These are phyloP conservation scores for Didymella sp. DNA, from an alignment of 2,329 filamentous ascomycete species.

Conservation along the genomic window DNA sequence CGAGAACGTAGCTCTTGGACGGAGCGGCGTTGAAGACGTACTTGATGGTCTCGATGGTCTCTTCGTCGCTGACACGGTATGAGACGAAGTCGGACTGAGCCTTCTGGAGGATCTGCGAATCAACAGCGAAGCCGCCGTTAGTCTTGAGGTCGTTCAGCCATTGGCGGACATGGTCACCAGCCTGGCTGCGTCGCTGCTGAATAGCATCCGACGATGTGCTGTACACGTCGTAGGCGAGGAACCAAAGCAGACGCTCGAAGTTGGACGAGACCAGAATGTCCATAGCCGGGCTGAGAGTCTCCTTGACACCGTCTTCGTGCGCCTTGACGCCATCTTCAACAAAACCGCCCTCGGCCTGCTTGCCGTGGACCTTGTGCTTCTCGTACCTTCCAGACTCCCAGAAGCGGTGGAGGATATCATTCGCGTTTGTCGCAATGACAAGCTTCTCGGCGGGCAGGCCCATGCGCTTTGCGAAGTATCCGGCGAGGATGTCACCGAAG, in stretches of 20 bases:
- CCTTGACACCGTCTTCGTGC: constrained; percentile 77
- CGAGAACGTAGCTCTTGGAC: constrained; percentile 73
- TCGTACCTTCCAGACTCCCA: constrained; percentile 90
- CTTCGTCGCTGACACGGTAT: constrained; percentile 68
- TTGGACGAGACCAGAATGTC: constrained; percentile 96
- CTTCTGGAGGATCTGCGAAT: constrained; percentile 71
- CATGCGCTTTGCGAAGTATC: constrained; percentile 92
- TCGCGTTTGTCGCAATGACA: constrained; percentile 93
- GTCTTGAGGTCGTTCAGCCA: constrained; percentile 85
- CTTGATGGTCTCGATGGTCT: constrained; percentile 58
- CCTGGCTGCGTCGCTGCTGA: constrained; percentile 57
- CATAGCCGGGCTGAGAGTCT: constrained; percentile 95
- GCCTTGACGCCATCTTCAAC: constrained; percentile 65
- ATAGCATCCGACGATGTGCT: constrained; percentile 49
- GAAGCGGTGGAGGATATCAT: constrained; percentile 95
- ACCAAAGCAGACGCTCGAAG: constrained; percentile 96
- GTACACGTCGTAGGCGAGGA: constrained; percentile 70
- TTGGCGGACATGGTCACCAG: constrained; percentile 74
- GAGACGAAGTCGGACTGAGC: constrained; percentile 81
- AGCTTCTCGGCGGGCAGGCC: constrained; percentile 87
- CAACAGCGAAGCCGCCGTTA: constrained; percentile 82
- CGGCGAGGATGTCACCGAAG: constrained; percentile 92
- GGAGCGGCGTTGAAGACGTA: constrained; percentile 58
- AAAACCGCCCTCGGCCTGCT: constrained; percentile 63
- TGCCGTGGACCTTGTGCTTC: constrained; percentile 73